Base-by-base conservation (phyloP, 345 rosid genomes). In the Eucalyptus decipiens region DNA sequence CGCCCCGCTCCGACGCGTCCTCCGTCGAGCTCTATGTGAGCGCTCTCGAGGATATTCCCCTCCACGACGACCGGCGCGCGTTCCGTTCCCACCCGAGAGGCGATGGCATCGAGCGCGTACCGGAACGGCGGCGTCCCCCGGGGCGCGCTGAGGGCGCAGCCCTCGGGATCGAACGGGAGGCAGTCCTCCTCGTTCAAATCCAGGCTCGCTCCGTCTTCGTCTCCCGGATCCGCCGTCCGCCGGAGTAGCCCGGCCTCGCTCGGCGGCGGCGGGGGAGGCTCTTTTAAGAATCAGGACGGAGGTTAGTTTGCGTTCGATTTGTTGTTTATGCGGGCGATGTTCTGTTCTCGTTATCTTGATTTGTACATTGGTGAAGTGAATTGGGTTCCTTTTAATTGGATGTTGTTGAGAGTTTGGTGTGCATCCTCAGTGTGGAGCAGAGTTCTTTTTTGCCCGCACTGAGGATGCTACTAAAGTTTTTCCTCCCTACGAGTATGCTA, bases 131-230 rank as follows among this genome's bases (percentile, higher is more conserved):
- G 8, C 86, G 89, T 83, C 30, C 95, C 26, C 93, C 90, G 34
- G 54, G 92, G 56, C 9, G 37, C 81, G 26, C 48, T 65, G 26
- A 86, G 56, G 49, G 88, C 88, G 51, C 88, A 89, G 49, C 58
- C 40, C 85, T 58, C 94, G 28, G 87, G 89, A 87, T 91, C 98
- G 18, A 96, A 93, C 92, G 87, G 91, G 72, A 94, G 92, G 87
- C 91, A 97, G 30, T 94, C 98, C 43, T 97, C 99, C 51, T 97
- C 99, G 24, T 95, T 94, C 92, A 98, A 96, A 93, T 93, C 98
- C 40, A 93, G 95, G 93, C 88, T 89, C 89, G 93, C 92, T 90
- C 92, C 93, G 2, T 91, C 97, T 14, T 93, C 91, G 43, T 89
- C 91, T 21, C 16, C 90, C 50, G 94, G 93, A 86, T 90, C 94